phyloP scores from a whole-genome alignment of 805 yeast species.

The Kodamaea lidongshanica region DNA sequence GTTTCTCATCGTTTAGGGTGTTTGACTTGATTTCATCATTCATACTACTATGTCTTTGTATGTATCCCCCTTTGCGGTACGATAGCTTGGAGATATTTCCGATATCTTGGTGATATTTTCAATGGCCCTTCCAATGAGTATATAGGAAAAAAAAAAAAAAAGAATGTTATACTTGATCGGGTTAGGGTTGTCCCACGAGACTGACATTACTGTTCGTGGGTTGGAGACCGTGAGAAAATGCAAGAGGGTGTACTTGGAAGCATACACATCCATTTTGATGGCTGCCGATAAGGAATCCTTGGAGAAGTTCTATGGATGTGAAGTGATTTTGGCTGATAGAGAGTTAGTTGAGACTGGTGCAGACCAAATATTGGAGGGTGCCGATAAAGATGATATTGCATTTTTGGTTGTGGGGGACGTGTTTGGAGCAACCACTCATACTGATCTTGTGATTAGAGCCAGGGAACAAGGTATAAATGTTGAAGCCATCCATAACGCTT shows the following conservation, averaged over 20 bases:
- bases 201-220: constrained; percentile 93
- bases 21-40: too few relatives aligned
- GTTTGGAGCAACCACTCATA: constrained; percentile 97
- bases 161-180: constrained; percentile 87
- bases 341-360: constrained; percentile 89
- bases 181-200: constrained; percentile 79
- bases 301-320: constrained; percentile 80
- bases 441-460: constrained; percentile 88
- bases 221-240: constrained; percentile 77
- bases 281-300: constrained; percentile 72
- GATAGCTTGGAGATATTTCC: too few relatives aligned
- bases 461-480: constrained; percentile 73
- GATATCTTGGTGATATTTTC: too few relatives aligned
- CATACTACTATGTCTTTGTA: too few relatives aligned
- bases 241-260: constrained; percentile 89
- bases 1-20: constrained; percentile 1
- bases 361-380: constrained; percentile 73
- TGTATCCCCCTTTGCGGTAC: too few relatives aligned
- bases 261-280: constrained; percentile 92
- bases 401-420: constrained; percentile 96
- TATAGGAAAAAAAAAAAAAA: neutral
- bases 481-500: constrained; percentile 88
- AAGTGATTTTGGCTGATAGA: constrained; percentile 84
- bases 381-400: constrained; percentile 78
- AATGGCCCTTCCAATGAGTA: too few relatives aligned